These are phyloP conservation scores for Penicillium sp. DNA, from an alignment of 2,329 filamentous ascomycete species.

Conservation along the genomic window DNA sequence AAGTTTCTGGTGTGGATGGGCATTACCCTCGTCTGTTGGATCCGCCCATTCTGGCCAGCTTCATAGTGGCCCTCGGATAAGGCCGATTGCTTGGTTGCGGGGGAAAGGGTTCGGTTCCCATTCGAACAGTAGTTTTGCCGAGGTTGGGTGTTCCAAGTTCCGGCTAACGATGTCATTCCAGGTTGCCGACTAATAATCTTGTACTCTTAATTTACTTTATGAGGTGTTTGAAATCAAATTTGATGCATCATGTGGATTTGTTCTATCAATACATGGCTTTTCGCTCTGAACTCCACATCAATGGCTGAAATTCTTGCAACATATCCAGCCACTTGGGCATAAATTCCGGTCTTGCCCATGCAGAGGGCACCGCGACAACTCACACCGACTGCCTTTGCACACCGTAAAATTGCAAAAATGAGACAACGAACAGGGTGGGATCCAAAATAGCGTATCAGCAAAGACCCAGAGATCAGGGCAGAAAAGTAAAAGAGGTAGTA, in stretches of 20 bases:
- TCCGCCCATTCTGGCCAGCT: neutral
- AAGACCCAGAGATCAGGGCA: neutral
- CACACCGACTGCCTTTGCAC: neutral
- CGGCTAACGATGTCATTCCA: neutral
- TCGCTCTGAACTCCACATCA: slow-evolving; percentile 6
- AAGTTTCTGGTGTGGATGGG: too few species aligned
- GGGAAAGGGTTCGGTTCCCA: neutral
- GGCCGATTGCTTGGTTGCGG: neutral
- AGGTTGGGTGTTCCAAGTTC: neutral
- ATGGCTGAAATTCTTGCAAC: neutral
- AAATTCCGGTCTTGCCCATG: slow-evolving; percentile 3
- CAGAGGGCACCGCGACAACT: neutral
- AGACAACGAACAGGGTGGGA: neutral
- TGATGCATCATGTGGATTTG: slow-evolving; percentile 1
- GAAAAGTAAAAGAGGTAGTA: neutral
- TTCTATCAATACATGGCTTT: slow-evolving; percentile 16
- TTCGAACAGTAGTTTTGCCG: neutral
- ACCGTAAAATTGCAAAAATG: neutral
- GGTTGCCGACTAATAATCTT: neutral
- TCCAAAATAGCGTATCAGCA: neutral
- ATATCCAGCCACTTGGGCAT: neutral
- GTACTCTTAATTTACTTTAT: neutral
- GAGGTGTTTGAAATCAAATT: neutral
- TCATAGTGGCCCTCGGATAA: neutral
- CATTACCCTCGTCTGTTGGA: too few species aligned